Evolutionary conservation across 495 filamentous ascomycete species (phyloP).

Genomic region (Talaromyces liani): DNA sequence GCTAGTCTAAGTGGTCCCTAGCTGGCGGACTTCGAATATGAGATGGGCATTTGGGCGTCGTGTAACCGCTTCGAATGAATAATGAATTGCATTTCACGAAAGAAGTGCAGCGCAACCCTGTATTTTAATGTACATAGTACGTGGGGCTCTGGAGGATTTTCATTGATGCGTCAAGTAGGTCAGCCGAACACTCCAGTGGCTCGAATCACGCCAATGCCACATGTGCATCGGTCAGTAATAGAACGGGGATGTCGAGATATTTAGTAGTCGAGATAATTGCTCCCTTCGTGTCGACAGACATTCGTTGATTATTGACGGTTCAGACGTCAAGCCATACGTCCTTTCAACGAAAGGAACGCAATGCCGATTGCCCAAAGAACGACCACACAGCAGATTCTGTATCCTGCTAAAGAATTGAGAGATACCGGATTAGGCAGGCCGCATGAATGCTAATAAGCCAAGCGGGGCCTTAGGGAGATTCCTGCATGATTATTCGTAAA

Average conservation of each 20-base stretch:
- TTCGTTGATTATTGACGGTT: background rate
- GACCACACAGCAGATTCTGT: background rate
- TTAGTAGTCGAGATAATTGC: background rate
- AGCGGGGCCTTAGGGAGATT: background rate
- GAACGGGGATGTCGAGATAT: background rate
- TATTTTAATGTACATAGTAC: background rate
- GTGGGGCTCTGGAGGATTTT: background rate
- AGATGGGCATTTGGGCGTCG: background rate
- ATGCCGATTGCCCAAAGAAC: background rate
- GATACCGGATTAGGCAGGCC: conserved; percentile 3
- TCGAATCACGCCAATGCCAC: background rate
- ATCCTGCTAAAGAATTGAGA: background rate
- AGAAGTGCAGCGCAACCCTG: background rate
- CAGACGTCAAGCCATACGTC: background rate
- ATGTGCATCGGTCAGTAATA: background rate
- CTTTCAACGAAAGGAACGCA: background rate
- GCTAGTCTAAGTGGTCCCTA: background rate
- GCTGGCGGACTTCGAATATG: background rate
- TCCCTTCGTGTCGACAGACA: background rate
- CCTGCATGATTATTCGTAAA: background rate
- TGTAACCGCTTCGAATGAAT: background rate
- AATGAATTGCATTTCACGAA: background rate
- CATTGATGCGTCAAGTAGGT: background rate
- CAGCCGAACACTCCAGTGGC: background rate
- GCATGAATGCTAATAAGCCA: background rate